phyloP scores from a whole-genome alignment of 371 early-diverging fungal genomes.

The Lichtheimia ornata region DNA sequence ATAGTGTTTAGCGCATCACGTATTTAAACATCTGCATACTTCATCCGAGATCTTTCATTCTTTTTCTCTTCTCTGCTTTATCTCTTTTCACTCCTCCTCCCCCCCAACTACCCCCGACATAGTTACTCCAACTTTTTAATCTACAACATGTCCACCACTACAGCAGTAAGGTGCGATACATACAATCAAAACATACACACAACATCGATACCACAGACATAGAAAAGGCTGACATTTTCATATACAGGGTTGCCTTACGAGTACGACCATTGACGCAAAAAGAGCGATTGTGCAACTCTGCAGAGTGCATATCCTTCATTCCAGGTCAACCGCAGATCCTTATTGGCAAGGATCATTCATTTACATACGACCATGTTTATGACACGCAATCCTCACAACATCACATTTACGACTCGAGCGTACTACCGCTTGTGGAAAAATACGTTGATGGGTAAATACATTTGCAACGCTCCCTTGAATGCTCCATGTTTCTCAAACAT shows the following conservation, averaged over 20 bases:
- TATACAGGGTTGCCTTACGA: constrained; percentile 11
- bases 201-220: neutral
- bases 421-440: constrained; percentile 75
- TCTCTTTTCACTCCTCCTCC: neutral
- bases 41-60: neutral
- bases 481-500: neutral
- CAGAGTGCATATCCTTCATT: constrained; percentile 69
- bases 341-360: constrained; percentile 69
- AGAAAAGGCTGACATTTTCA: neutral
- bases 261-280: constrained; percentile 79
- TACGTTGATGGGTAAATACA: constrained; percentile 83
- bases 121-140: neutral
- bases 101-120: neutral
- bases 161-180: constrained; percentile 8
- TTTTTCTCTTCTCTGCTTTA: neutral
- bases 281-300: constrained; percentile 69
- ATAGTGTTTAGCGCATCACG: neutral
- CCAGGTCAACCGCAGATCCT: constrained; percentile 64
- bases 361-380: constrained; percentile 88
- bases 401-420: constrained; percentile 68
- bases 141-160: neutral
- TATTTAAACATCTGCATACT: neutral
- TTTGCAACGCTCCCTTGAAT: no score
- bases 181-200: neutral
- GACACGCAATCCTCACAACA: constrained; percentile 69